phyloP scores from a whole-genome alignment of 306 rosid species.

The Begonia loranthoides region DNA sequence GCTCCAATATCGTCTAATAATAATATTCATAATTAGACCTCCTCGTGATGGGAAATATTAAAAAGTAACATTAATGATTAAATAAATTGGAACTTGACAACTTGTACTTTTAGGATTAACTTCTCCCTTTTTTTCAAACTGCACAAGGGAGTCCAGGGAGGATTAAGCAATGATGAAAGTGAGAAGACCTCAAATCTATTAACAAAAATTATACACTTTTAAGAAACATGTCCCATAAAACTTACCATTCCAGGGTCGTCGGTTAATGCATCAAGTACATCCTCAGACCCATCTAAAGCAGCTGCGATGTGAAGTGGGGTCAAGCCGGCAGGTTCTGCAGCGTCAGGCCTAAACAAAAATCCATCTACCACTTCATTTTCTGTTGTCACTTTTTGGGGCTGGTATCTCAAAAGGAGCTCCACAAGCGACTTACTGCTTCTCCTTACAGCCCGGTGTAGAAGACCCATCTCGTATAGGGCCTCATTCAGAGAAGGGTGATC shows the following conservation, averaged over 20 bases:
- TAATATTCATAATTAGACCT: too few relatives aligned
- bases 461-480: constrained; percentile 53
- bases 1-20: too few relatives aligned
- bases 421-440: constrained; percentile 61
- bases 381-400: constrained; percentile 21
- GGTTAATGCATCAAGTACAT: constrained; percentile 67
- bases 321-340: constrained; percentile 58
- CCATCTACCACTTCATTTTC: constrained; percentile 16
- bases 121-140: too few relatives aligned
- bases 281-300: constrained; percentile 46
- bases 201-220: too few relatives aligned
- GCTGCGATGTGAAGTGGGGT: constrained; percentile 88
- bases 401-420: constrained; percentile 50
- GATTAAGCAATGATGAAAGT: too few relatives aligned
- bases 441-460: constrained; percentile 77
- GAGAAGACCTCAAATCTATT: too few relatives aligned
- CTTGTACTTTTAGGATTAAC: too few relatives aligned
- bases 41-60: too few relatives aligned
- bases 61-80: too few relatives aligned
- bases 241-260: constrained; percentile 85
- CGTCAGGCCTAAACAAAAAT: constrained; percentile 63
- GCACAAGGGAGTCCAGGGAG: too few relatives aligned
- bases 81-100: too few relatives aligned
- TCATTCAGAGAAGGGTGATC: constrained; percentile 36
- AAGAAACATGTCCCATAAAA: neutral